A percentile compares a stretch with the other conserved stretches of the same genome.
Conservation (phyloP, 2,329 filamentous ascomycete genomes). For the Aspergillus sp. region DNA sequence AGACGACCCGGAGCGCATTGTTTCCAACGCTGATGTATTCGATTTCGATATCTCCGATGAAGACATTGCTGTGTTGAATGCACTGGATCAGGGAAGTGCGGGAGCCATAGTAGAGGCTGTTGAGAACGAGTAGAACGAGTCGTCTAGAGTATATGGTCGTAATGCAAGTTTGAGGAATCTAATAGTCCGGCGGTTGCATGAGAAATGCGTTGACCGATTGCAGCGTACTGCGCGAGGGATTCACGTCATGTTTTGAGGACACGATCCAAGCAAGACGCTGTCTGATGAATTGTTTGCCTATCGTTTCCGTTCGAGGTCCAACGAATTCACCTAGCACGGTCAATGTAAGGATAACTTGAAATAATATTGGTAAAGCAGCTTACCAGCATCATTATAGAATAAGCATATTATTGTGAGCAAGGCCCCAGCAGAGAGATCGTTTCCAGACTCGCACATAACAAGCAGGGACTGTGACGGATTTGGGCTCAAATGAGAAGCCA, state of each 20-base stretch:
- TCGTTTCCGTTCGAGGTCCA: slow-evolving; percentile 26
- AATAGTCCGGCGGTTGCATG: slow-evolving; percentile 56
- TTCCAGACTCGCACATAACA: slow-evolving; percentile 73
- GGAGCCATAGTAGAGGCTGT: slow-evolving; percentile 52
- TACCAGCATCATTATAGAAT: slow-evolving; percentile 66
- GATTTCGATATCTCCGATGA: slow-evolving; percentile 57
- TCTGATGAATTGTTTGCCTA: slow-evolving; percentile 77
- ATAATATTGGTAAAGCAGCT: slow-evolving; percentile 4
- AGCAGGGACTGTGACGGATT: slow-evolving; percentile 44
- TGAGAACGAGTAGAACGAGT: slow-evolving; percentile 38
- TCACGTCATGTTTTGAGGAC: slow-evolving; percentile 72
- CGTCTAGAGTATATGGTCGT: slow-evolving; percentile 6
- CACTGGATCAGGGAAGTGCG: slow-evolving; percentile 49
- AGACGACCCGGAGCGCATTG: slow-evolving; percentile 65
- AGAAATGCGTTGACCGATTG: slow-evolving; percentile 91
- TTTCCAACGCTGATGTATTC: slow-evolving; percentile 64
- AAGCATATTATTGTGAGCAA: slow-evolving; percentile 75
- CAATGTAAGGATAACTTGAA: neutral
- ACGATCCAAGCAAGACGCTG: slow-evolving; percentile 79
- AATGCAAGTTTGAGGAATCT: slow-evolving; percentile 14
- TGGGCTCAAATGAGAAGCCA: slow-evolving; percentile 35
- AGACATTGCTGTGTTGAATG: slow-evolving; percentile 58
- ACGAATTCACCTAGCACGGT: slow-evolving; percentile 31
- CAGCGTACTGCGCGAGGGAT: slow-evolving; percentile 79
- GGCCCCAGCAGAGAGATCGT: slow-evolving; percentile 76